A percentile compares a stretch with the other conserved stretches of the same genome.
Evolutionary conservation across 139 green algal species (phyloP).

Genomic region (Closterium sp.): DNA sequence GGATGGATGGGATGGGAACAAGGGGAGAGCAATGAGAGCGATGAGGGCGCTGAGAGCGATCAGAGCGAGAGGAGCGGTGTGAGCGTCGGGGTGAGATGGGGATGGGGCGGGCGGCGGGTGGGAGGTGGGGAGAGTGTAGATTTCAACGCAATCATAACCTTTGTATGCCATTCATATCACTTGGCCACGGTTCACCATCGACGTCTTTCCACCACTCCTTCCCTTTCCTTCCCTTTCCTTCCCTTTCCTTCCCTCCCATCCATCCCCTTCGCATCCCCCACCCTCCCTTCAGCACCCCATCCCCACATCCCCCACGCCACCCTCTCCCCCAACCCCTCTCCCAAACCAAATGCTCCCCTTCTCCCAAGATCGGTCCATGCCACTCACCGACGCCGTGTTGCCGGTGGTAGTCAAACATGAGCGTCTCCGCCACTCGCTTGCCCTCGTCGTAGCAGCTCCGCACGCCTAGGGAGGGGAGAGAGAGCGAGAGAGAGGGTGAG

Average conservation of each 20-base stretch:
- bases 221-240: neutral
- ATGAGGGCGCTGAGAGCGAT: too few relatives aligned
- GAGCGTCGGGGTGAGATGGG: too few relatives aligned
- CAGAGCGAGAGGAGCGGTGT: too few relatives aligned
- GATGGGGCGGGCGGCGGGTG: too few relatives aligned
- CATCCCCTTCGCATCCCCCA: too few relatives aligned
- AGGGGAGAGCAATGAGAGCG: neutral
- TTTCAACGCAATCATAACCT: too few relatives aligned
- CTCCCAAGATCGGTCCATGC: neutral
- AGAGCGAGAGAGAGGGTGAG: neutral
- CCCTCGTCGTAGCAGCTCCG: constrained; percentile 98
- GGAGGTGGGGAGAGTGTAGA: too few relatives aligned
- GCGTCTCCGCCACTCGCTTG: constrained; percentile 94
- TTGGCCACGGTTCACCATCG: neutral
- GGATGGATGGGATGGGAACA: neutral
- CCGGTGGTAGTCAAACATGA: constrained; percentile 94
- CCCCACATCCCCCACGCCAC: neutral
- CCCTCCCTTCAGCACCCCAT: neutral
- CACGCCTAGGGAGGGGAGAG: constrained; percentile 60
- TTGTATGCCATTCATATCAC: too few relatives aligned
- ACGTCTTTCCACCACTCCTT: neutral
- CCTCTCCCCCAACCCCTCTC: neutral
- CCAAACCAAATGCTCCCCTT: neutral
- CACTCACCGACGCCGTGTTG: constrained; percentile 45
- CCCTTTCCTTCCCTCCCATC: too few relatives aligned